Evolutionary conservation across 2,329 filamentous ascomycete genomes (phyloP).

Genomic region (Cladosporium colombiae): DNA sequence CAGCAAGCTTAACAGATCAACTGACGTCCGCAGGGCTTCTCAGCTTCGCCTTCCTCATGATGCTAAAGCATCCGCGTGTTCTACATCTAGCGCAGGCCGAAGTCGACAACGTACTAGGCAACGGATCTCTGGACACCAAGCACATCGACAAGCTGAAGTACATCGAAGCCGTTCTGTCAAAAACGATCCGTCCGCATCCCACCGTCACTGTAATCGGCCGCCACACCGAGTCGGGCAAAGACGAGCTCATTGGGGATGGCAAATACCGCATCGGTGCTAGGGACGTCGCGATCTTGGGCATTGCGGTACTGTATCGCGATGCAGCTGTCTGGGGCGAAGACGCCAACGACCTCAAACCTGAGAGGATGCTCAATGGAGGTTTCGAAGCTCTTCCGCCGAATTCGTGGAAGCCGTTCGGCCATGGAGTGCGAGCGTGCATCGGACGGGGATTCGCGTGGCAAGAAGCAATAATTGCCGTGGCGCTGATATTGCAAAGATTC

Average conservation of each 20-base stretch:
- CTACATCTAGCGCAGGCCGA: slow-evolving; percentile 55
- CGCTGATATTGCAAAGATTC: slow-evolving; percentile 49
- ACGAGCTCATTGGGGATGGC: slow-evolving; percentile 34
- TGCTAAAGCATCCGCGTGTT: slow-evolving; percentile 53
- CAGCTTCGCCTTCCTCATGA: slow-evolving; percentile 51
- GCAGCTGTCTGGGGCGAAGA: slow-evolving; percentile 48
- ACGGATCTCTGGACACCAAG: slow-evolving; percentile 46
- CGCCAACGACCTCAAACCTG: slow-evolving; percentile 47
- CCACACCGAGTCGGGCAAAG: slow-evolving; percentile 25
- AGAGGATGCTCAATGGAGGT: slow-evolving; percentile 50
- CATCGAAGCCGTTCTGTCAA: slow-evolving; percentile 56
- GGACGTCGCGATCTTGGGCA: slow-evolving; percentile 36
- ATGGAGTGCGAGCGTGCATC: slow-evolving; percentile 55
- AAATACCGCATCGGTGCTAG: slow-evolving; percentile 42
- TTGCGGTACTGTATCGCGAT: slow-evolving; percentile 45
- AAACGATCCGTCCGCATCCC: slow-evolving; percentile 57
- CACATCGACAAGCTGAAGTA: slow-evolving; percentile 57
- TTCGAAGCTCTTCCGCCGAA: slow-evolving; percentile 45
- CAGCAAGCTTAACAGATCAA: too few relatives aligned
- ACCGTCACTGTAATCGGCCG: slow-evolving; percentile 41
- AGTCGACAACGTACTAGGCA: slow-evolving; percentile 55
- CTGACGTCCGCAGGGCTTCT: slow-evolving; percentile 9
- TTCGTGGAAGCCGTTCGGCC: slow-evolving; percentile 57
- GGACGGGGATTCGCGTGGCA: slow-evolving; percentile 58
- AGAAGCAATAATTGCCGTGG: slow-evolving; percentile 48